Evolutionary conservation across 2,329 filamentous ascomycete genomes (phyloP).

Genomic region (Fusarium nelsonii): DNA sequence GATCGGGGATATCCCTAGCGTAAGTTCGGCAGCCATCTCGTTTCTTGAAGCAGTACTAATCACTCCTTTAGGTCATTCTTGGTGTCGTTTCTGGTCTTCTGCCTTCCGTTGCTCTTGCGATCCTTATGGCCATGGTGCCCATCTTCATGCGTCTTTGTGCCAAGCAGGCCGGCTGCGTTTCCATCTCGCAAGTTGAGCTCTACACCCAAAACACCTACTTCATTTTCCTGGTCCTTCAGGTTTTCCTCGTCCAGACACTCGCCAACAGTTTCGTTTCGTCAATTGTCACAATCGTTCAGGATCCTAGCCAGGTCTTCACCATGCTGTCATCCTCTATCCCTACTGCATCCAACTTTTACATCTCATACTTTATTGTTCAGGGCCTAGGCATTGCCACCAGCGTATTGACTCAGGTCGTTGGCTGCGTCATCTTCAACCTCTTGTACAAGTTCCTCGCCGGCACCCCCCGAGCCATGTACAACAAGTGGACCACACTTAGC

Average conservation of each 20-base stretch:
- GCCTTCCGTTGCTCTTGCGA: conserved; percentile 80
- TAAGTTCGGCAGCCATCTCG: conserved; percentile 23
- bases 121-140: conserved; percentile 88
- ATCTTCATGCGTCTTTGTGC: conserved; percentile 74
- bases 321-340: conserved; percentile 81
- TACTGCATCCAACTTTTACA: conserved; percentile 91
- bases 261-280: conserved; percentile 82
- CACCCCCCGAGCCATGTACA: conserved; percentile 83
- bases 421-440: conserved; percentile 75
- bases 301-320: conserved; percentile 71
- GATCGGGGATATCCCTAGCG: conserved; percentile 75
- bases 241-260: conserved; percentile 89
- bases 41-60: conserved; percentile 8
- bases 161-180: conserved; percentile 82
- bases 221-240: conserved; percentile 89
- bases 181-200: conserved; percentile 82
- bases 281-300: conserved; percentile 69
- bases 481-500: conserved; percentile 76
- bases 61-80: conserved; percentile 63
- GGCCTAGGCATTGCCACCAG: conserved; percentile 81
- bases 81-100: conserved; percentile 87
- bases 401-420: conserved; percentile 74
- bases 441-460: conserved; percentile 78
- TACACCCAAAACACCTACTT: conserved; percentile 95
- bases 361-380: conserved; percentile 89